phyloP scores from a whole-genome alignment of 495 filamentous ascomycete genomes.

The Collariella sp. region DNA sequence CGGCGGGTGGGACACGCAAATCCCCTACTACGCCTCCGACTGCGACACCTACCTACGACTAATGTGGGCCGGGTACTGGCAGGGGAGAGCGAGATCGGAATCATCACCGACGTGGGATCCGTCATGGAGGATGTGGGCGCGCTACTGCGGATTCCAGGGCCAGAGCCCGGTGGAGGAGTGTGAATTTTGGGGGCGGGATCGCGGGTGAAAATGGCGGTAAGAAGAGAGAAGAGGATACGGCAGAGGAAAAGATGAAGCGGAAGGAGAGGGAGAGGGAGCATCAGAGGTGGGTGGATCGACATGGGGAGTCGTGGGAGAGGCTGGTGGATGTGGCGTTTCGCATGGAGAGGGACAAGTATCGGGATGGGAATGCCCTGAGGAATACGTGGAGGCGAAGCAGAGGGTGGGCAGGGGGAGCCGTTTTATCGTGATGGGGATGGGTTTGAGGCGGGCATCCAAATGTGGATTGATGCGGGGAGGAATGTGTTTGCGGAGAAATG shows the following conservation, averaged over 20 bases:
- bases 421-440: constrained; percentile 47
- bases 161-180: constrained; percentile 22
- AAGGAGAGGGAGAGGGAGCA: constrained; percentile 20
- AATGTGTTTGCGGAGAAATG: constrained; percentile 49
- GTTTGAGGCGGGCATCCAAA: constrained; percentile 41
- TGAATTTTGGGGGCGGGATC: too few species aligned
- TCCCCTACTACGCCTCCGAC: constrained; percentile 51
- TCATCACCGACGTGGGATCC: constrained; percentile 43
- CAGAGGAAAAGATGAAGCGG: constrained; percentile 7
- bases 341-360: constrained; percentile 33
- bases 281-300: constrained; percentile 15
- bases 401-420: constrained; percentile 49
- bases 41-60: constrained; percentile 42
- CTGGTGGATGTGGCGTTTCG: constrained; percentile 26
- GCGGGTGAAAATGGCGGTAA: too few species aligned
- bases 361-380: constrained; percentile 24
- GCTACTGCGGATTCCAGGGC: constrained; percentile 32
- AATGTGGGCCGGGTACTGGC: constrained; percentile 45
- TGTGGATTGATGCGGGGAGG: constrained; percentile 43
- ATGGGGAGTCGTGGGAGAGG: constrained; percentile 31
- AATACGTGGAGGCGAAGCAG: constrained; percentile 47
- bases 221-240: constrained; percentile 17
- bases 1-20: constrained; percentile 54
- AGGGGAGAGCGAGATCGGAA: constrained; percentile 38
- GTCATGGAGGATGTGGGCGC: constrained; percentile 39